Evolutionary conservation across 139 green algal genomes (phyloP), one percentile per base, ranked within the genome.

Genomic region (Chlamydomonas sp.): DNA sequence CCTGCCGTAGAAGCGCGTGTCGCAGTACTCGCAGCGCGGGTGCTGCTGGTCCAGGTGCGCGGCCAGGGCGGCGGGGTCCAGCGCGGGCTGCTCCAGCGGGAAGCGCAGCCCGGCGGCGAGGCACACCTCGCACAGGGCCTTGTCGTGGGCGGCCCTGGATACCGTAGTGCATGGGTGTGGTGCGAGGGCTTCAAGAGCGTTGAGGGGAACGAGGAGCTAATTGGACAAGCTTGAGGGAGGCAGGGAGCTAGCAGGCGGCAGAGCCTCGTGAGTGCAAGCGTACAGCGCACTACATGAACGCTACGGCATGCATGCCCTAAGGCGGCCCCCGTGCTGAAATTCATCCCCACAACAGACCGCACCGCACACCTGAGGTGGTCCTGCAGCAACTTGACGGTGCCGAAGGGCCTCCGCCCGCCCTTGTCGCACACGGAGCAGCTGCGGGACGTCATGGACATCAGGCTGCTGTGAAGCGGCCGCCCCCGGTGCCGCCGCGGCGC

Each of bases 21-120:
- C 59, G 91, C 95, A 97, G 85, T 95, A 97, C 73, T 90, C 78
- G 90, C 95, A 97, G 78, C 83, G 78, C 14, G 93, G 93, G 90
- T 97, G 95, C 16, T 64, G 62, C 1, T 69, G 77, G 0, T 60
- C 82, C 66, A 86, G 60, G 90, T 97, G 95, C 17, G 72, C 88
- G 16, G 78, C 63, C 86, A 96, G 89, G 85, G 95, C 93, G 31
- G 18, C 66, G 1, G 31, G 4, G 49, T 80, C 61, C 14, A 58
- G 12, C 2, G 72, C 16, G 16, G 78, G 72, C 17, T 79, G 75
- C 77, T 90, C 85, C 71, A 94, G 86, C 7, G 93, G 85, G 80
- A 95, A 96, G 12, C 71, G 77, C 58, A 88, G 80, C 5, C 90
- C 79, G 2, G 91, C 90, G n/a, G 78, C 60, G 63, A 94, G 16